Percentiles rank a stretch among this genome's conserved stretches.
Evolutionary conservation across 2,329 filamentous ascomycete species (phyloP).

Genomic region (Pseudopyricularia javanii): DNA sequence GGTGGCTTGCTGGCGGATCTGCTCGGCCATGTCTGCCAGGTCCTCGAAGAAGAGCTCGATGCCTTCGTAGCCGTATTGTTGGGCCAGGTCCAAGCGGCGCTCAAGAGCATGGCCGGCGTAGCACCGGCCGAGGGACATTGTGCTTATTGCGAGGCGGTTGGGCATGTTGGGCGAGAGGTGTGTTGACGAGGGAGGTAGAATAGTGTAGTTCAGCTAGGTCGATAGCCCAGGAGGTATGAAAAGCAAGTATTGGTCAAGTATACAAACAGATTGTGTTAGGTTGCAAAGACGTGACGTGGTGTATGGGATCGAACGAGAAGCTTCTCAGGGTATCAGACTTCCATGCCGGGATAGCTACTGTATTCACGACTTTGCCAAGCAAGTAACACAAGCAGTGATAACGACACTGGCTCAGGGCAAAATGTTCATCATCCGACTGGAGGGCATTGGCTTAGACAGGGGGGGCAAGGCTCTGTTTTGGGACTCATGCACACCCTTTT

Average conservation of each 20-base stretch:
- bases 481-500: background rate
- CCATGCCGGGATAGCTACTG: background rate
- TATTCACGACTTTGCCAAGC: background rate
- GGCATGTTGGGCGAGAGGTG: slow-evolving; percentile 2
- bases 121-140: slow-evolving; percentile 8
- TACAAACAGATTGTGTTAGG: too few species aligned
- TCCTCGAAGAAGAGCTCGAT: slow-evolving; percentile 55
- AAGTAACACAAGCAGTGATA: background rate
- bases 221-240: too few species aligned
- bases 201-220: background rate
- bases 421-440: background rate
- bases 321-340: too few species aligned
- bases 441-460: background rate
- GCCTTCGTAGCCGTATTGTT: slow-evolving; percentile 30
- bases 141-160: slow-evolving; percentile 8
- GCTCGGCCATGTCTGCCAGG: slow-evolving; percentile 34
- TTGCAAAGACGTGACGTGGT: too few species aligned
- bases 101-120: slow-evolving; percentile 6
- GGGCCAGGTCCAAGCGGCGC: slow-evolving; percentile 5
- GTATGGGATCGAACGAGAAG: too few species aligned
- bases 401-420: background rate
- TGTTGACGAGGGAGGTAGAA: too few species aligned
- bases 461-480: too few species aligned
- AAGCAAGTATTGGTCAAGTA: too few species aligned
- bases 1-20: slow-evolving; percentile 8